Evolutionary conservation across 2,329 filamentous ascomycete species (phyloP).

Genomic region (Ophiocordyceps robertsii): DNA sequence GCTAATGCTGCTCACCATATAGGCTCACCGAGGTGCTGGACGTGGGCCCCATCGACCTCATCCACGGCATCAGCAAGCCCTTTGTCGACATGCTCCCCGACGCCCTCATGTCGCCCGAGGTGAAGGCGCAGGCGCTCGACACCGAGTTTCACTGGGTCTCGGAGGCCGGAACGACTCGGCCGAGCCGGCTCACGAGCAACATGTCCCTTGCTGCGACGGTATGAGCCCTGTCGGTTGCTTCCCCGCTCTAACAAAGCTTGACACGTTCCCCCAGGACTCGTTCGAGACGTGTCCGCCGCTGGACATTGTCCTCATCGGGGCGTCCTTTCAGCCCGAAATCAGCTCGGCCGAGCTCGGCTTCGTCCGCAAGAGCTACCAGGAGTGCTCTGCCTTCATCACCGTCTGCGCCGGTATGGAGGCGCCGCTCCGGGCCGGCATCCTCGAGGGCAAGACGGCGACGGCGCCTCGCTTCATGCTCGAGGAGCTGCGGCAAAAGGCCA

Average conservation of each 20-base stretch:
- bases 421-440: constrained; percentile 19
- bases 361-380: constrained; percentile 19
- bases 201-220: constrained; percentile 17
- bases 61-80: constrained; percentile 8
- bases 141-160: constrained; percentile 21
- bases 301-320: constrained; percentile 27
- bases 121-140: constrained; percentile 11
- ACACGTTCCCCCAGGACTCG: constrained; percentile 17
- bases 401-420: constrained; percentile 23
- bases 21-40: constrained; percentile 20
- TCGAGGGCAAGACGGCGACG: constrained; percentile 23
- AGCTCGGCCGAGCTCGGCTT: constrained; percentile 21
- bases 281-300: constrained; percentile 24
- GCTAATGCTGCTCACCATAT: background rate
- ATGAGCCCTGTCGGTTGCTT: background rate
- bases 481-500: constrained; percentile 11
- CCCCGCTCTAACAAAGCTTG: background rate
- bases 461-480: constrained; percentile 17
- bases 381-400: constrained; percentile 22
- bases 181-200: constrained; percentile 10
- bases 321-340: constrained; percentile 15
- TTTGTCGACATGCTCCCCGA: constrained; percentile 9
- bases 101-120: constrained; percentile 1
- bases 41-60: constrained; percentile 18
- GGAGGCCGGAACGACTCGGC: constrained; percentile 7